Conservation (phyloP, 1,139 yeast genomes). For the Hemisphaericaspora xylofermentans region DNA sequence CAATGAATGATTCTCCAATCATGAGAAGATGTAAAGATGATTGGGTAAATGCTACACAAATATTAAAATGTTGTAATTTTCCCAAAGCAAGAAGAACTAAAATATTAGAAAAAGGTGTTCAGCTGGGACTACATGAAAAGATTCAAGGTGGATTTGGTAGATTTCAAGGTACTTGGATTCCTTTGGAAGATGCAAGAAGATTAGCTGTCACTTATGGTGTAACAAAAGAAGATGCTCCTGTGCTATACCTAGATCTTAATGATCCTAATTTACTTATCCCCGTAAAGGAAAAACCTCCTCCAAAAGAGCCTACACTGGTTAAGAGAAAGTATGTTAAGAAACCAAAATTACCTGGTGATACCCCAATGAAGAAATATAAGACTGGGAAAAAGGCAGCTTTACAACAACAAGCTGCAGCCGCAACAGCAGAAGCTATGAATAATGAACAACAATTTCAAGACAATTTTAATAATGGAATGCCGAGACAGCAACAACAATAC, state of each 20-base stretch:
- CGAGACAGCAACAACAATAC: constrained; percentile 15
- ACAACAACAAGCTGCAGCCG: constrained; percentile 15
- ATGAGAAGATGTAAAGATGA: constrained; percentile 91
- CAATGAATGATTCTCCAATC: constrained; percentile 78
- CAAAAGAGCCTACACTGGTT: constrained; percentile 45
- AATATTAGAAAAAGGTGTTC: constrained; percentile 88
- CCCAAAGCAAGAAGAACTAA: constrained; percentile 93
- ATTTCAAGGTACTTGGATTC: constrained; percentile 98
- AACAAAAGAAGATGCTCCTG: constrained; percentile 54
- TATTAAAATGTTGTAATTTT: constrained; percentile 88
- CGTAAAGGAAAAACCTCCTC: constrained; percentile 44
- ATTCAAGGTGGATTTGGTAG: constrained; percentile 98
- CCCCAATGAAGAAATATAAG: constrained; percentile 36
- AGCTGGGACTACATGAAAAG: constrained; percentile 82
- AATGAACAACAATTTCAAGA: constrained; percentile 15
- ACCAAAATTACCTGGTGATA: constrained; percentile 33
- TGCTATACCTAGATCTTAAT: constrained; percentile 47
- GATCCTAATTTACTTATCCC: constrained; percentile 50
- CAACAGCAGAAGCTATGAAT: constrained; percentile 12
- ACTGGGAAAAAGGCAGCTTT: constrained; percentile 15
- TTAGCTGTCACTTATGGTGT: constrained; percentile 56
- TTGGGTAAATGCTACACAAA: constrained; percentile 98
- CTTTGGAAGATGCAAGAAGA: constrained; percentile 57
- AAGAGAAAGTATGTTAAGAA: constrained; percentile 45
- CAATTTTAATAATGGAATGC: constrained; percentile 15